Base-by-base conservation (phyloP, 1,284 basidiomycete species). In the Ganoderma boninense region DNA sequence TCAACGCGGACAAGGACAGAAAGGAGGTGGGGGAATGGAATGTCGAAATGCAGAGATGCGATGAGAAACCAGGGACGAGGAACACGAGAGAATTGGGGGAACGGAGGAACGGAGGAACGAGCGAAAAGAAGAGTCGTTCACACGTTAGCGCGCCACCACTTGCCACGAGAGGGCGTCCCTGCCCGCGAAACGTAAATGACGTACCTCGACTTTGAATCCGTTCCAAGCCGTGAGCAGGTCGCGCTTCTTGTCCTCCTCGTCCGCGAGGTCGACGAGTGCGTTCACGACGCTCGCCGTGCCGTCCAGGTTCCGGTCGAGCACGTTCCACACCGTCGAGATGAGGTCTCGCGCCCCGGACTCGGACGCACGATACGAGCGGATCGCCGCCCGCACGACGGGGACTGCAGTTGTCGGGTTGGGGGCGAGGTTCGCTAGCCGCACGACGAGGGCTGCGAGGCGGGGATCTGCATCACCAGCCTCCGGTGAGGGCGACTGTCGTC, bases 311-410 rank as follows among this genome's bases (percentile, higher is more conserved):
- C 88, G 84, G 73, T 97, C 95, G 18, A 98, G 84, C 23, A 98
- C 87, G 75, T 91, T 94, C 89, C 92, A 97, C 14, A 97, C 86
- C 0, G 95, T 97, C 56, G 92, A 92, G 62, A 98, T 90, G 76
- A 98, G 85, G 80, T 98, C 97, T 14, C 91, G 85, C 0, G 95
- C 94, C 29, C 87, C 90, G 18, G 91, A 91, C 79, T 99, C 97
- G 65, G 90, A 91, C 7, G 87, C 84, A 56, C 90, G 89, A 82
- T 93, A 99, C 38, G 93, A 89, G 16, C 95, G 90, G 40, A 97
- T 89, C 26, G 96, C 92, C 20, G 93, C 88, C 73, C 92, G 92
- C 75, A 97, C 92, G 0, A 93, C 93, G 1, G 92, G 86, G 3
- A 94, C 83, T 7, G 95, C 96, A 32, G 85, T 89, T 13, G 87